Evolutionary conservation across 2,329 filamentous ascomycete genomes (phyloP), one percentile per base, ranked within the genome.

Genomic region (Penicillium oxalicum): DNA sequence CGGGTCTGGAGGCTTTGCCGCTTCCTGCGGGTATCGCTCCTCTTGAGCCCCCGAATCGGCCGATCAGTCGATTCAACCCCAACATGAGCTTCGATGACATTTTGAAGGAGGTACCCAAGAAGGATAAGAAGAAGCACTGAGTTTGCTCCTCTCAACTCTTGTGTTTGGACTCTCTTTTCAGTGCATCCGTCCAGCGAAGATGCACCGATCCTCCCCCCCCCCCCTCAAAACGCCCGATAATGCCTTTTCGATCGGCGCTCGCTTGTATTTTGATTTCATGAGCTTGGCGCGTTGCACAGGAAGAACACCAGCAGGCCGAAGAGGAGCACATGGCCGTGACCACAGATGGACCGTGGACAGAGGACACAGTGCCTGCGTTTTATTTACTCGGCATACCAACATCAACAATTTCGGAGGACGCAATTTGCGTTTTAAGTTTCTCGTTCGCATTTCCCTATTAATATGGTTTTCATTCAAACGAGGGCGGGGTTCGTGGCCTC

Each of bases 81-180:
- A 71, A 70, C 44, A 71, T 75, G 64, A 76, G 71, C 45, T 76
- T 76, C 52, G 74, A 75, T 51, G 69, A 73, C 44, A 76, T 76
- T 46, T 56, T 76, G 43, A 69, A 65, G 49, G 67, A 68, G 40
- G 66, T 72, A 41, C 66, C 65, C 39, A 63, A 64, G 54, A 67
- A 64, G 47, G 60, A 58, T 43, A 70, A 70, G 56, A 67, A 69
- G 60, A 68, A 63, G 57, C 47, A 57, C 37, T 61, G 50, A 51
- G 41, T 34, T 26, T 29, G 13, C 32, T 44, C 34, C 12, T 39
- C 11, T 6, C 9, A 25, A 29, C 33, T 47, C 18, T 2, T 18
- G 18, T 51, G 9, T 42, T 40, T 48, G 47, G 34, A 53, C 45
- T 43, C 50, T 49, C 39, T 36, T 42, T 38, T 41, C 33, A 44